Percentiles rank a stretch among this genome's conserved stretches.
These are phyloP conservation scores for Arthrobotrys conoides DNA, from an alignment of 2,329 filamentous ascomycete species.

Conservation along the genomic window DNA sequence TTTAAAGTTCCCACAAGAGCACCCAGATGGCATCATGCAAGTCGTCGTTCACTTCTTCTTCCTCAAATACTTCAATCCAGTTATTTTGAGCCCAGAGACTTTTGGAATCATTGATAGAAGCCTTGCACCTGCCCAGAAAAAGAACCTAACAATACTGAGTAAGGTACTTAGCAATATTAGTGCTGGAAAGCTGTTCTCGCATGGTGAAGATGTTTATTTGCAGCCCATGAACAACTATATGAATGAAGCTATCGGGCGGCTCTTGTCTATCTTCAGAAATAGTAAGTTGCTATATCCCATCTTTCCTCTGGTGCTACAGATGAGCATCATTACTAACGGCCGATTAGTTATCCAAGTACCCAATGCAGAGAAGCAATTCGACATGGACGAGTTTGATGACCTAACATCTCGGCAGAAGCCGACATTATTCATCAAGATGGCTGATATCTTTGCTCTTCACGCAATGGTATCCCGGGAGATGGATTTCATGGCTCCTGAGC, in stretches of 20 bases:
- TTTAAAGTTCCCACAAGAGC: slow-evolving; percentile 83
- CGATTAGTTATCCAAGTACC: slow-evolving; percentile 81
- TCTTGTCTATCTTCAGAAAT: slow-evolving; percentile 74
- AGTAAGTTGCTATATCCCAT: slow-evolving; percentile 32
- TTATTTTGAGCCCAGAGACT: slow-evolving; percentile 88
- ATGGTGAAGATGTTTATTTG: slow-evolving; percentile 93
- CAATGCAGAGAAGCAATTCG: slow-evolving; percentile 90
- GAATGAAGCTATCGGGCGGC: slow-evolving; percentile 83
- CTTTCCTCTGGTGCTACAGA: neutral
- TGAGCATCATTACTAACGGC: slow-evolving; percentile 65
- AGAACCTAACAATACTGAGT: slow-evolving; percentile 88
- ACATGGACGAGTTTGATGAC: slow-evolving; percentile 99
- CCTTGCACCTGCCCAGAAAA: slow-evolving; percentile 90
- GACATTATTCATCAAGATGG: slow-evolving; percentile 99
- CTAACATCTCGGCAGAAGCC: slow-evolving; percentile 96
- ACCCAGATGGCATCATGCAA: slow-evolving; percentile 82
- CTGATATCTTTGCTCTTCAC: slow-evolving; percentile 96
- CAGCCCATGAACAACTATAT: slow-evolving; percentile 95
- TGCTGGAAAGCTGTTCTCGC: slow-evolving; percentile 84
- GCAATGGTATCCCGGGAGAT: slow-evolving; percentile 86
- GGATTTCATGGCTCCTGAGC: slow-evolving; percentile 79
- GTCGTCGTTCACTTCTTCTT: slow-evolving; percentile 92
- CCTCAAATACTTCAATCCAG: slow-evolving; percentile 92
- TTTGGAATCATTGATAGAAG: slow-evolving; percentile 92
- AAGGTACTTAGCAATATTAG: slow-evolving; percentile 93